phyloP scores from a whole-genome alignment of 768 basidiomycete genomes.

The Psilocybe azurescens region DNA sequence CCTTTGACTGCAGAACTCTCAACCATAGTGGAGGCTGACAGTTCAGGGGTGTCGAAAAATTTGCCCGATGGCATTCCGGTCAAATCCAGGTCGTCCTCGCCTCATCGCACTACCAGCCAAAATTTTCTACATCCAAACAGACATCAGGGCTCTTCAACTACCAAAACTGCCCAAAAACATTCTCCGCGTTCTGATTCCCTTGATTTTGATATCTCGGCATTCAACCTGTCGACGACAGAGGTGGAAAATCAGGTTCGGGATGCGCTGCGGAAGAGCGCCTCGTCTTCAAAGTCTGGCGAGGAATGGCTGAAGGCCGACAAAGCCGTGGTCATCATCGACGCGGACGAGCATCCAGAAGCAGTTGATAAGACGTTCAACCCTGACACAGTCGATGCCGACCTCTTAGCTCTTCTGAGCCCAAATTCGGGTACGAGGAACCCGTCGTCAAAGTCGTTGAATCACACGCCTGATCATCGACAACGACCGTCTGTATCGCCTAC shows the following conservation, averaged over 20 bases:
- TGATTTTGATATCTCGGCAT: conserved; percentile 21
- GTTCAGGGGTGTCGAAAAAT: conserved; percentile 64
- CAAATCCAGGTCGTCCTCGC: conserved; percentile 2
- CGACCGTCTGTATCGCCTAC: too few relatives aligned
- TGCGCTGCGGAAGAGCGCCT: conserved; percentile 42
- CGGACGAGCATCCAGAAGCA: conserved; percentile 32
- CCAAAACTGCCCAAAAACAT: not conserved
- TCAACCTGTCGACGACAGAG: conserved; percentile 46
- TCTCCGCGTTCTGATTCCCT: not conserved
- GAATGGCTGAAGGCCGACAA: conserved; percentile 53
- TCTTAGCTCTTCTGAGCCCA: conserved; percentile 67
- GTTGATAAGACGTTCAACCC: conserved; percentile 54
- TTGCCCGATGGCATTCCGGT: conserved; percentile 29
- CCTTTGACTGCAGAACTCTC: conserved; percentile 64
- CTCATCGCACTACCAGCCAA: too few relatives aligned
- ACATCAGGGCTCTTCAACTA: not conserved
- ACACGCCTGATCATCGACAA: conserved; percentile 19
- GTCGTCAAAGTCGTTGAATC: conserved; percentile 8
- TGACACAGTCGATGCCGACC: conserved; percentile 61
- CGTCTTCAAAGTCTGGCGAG: conserved; percentile 29
- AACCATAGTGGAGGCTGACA: conserved; percentile 79
- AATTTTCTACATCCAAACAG: not conserved
- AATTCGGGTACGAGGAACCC: conserved; percentile 28
- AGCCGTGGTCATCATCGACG: conserved; percentile 54
- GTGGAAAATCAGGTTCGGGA: conserved; percentile 50